Percentiles rank a stretch among this genome's conserved stretches.
Conservation (phyloP, 2,329 filamentous ascomycete species). For the Pseudopithomyces chartarum region DNA sequence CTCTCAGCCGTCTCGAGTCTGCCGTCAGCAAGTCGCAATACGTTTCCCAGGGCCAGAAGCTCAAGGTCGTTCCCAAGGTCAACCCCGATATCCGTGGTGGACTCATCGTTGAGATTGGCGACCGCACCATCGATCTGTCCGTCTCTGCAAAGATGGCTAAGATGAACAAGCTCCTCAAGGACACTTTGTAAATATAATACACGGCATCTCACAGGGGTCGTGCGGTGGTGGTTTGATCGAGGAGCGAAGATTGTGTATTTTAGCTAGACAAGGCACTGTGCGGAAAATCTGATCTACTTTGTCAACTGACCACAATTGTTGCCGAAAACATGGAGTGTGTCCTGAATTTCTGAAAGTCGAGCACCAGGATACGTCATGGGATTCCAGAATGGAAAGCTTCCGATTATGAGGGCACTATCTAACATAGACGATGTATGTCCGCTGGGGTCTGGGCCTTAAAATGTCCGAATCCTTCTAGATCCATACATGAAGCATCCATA, state of each 20-base stretch:
- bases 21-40: slow-evolving; percentile 89
- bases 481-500: neutral
- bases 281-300: slow-evolving; percentile 31
- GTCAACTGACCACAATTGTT: neutral
- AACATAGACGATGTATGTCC: neutral
- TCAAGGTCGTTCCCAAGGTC: slow-evolving; percentile 95
- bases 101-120: slow-evolving; percentile 92
- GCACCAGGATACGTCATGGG: no score
- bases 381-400: neutral
- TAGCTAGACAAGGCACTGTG: slow-evolving; percentile 32
- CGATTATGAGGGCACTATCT: neutral
- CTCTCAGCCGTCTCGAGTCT: slow-evolving; percentile 81
- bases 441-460: neutral
- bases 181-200: slow-evolving; percentile 80
- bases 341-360: neutral
- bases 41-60: slow-evolving; percentile 90
- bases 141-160: slow-evolving; percentile 93
- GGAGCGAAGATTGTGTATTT: slow-evolving; percentile 38
- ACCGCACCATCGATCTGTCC: slow-evolving; percentile 97
- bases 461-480: neutral
- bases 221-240: neutral
- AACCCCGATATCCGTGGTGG: slow-evolving; percentile 94
- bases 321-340: neutral
- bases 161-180: slow-evolving; percentile 99
- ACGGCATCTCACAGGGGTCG: slow-evolving; percentile 14